Evolutionary conservation across 2,329 filamentous ascomycete species (phyloP).

Genomic region (Aspergillus intermedius): DNA sequence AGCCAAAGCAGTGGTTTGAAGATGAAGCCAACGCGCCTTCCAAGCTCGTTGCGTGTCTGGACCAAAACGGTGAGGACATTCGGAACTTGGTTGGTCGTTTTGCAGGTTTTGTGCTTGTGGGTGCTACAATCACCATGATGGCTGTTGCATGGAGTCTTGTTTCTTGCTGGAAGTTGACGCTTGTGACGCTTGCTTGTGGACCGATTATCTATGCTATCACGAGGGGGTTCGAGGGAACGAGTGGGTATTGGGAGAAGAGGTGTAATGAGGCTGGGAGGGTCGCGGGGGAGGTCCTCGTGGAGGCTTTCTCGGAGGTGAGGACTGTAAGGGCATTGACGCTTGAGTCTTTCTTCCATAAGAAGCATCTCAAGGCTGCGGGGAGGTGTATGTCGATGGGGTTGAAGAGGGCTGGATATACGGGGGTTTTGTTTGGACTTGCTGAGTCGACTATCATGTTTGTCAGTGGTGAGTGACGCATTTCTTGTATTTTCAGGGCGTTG

Average conservation of each 20-base stretch:
- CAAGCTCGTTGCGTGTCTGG: conserved; percentile 63
- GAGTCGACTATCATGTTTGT: conserved; percentile 66
- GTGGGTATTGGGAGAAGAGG: conserved; percentile 63
- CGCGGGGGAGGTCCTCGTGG: conserved; percentile 59
- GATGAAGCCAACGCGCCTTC: conserved; percentile 57
- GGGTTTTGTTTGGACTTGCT: conserved; percentile 69
- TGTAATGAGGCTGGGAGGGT: conserved; percentile 58
- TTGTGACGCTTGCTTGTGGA: conserved; percentile 64
- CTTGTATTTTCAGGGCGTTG: not conserved
- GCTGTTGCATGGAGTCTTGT: conserved; percentile 67
- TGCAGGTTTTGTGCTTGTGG: conserved; percentile 61
- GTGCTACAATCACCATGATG: conserved; percentile 60
- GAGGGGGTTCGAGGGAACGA: conserved; percentile 58
- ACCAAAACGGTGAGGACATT: conserved; percentile 81
- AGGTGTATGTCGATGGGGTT: conserved; percentile 56
- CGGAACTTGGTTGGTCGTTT: conserved; percentile 75
- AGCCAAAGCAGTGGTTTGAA: conserved; percentile 75
- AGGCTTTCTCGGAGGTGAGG: conserved; percentile 71
- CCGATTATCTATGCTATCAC: conserved; percentile 64
- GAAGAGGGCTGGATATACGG: conserved; percentile 59
- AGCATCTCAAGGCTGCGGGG: conserved; percentile 50
- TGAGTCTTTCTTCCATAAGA: conserved; percentile 62
- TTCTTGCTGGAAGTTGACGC: conserved; percentile 71
- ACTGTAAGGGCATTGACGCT: conserved; percentile 70
- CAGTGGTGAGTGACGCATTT: conserved; percentile 38